These are phyloP conservation scores for Rhodamnia rubescens DNA, from an alignment of 345 rosid genomes.

Conservation along the genomic window DNA sequence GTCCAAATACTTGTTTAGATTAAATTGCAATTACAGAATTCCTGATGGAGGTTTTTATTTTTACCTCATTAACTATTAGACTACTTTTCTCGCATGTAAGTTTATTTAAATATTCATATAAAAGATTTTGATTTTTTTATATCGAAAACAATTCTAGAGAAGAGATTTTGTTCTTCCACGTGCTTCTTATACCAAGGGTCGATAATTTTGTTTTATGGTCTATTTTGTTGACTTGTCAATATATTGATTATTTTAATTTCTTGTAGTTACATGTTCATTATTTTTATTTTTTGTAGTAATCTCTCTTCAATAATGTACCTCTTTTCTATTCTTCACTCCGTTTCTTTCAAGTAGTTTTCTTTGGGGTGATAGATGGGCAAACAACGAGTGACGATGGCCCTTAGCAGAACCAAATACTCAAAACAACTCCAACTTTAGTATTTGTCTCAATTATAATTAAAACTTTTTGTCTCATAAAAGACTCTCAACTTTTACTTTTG, in stretches of 20 bases:
- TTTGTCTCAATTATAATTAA: too few relatives aligned
- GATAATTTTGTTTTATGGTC: too few relatives aligned
- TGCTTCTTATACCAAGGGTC: neutral
- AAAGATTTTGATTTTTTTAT: too few relatives aligned
- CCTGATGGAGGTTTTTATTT: neutral
- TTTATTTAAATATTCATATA: neutral
- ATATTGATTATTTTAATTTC: neutral
- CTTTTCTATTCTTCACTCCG: neutral
- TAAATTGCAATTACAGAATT: neutral
- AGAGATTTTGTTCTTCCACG: neutral
- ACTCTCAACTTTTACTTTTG: too few relatives aligned
- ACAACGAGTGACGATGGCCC: too few relatives aligned
- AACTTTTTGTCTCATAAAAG: too few relatives aligned
- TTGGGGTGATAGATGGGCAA: too few relatives aligned
- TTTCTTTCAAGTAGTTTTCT: neutral
- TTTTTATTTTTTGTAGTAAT: neutral
- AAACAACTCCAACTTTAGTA: too few relatives aligned
- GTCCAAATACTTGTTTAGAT: neutral
- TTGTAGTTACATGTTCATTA: neutral
- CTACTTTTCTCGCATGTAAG: neutral
- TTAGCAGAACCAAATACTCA: too few relatives aligned
- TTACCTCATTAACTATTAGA: neutral
- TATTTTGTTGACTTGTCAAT: neutral
- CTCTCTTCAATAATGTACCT: neutral
- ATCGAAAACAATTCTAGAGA: neutral